Base-by-base conservation (phyloP, 2,329 filamentous ascomycete species). In the Albophoma yamanashiensis region DNA sequence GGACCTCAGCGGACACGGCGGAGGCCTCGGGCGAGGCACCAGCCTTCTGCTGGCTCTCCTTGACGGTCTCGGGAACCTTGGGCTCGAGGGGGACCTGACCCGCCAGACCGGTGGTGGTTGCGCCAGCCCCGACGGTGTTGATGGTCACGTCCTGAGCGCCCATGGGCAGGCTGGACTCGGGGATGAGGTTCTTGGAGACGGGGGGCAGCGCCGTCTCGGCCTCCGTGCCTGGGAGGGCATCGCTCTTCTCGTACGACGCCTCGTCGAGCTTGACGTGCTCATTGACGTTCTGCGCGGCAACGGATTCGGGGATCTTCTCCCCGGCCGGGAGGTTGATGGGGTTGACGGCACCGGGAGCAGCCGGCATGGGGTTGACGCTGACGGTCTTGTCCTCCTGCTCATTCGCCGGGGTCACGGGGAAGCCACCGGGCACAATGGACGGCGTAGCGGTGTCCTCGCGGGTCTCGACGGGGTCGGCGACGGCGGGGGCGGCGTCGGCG, bases 241-340 rank as follows among this genome's bases (percentile, higher is more conserved):
- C 89, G 64, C 87, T 86, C 73, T 89, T 89, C 73, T 95, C 88
- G 74, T 97, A 97, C 1, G 91, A 93, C 66, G 86, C 89, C 73
- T 91, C 83, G 72, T 97, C 92, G 25, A 90, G 82, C 68, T 87
- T 84, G 69, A 96, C 82, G 57, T 91, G 87, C 62, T 78, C 78
- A 71, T 90, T 88, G 67, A 84, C 78, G 64, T 88, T 87, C 72
- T 89, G 89, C 58, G 81, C 74, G 56, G 85, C 86, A 66, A 92
- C 69, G 34, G 82, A 81, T 56, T 89, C 81, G 47, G 92, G 92
- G 12, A 96, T 82, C 72, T 87, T 85, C 77, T 96, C 90, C 67
- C 92, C 92, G 4, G 92, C 89, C 31, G 83, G 82, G 59, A 96
- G 81, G 68, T 83, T 81, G 71, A 97, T 83, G 9, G 93, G 92